phyloP scores from a whole-genome alignment of 2,329 filamentous ascomycete species.

The Aspergillus ibericus region DNA sequence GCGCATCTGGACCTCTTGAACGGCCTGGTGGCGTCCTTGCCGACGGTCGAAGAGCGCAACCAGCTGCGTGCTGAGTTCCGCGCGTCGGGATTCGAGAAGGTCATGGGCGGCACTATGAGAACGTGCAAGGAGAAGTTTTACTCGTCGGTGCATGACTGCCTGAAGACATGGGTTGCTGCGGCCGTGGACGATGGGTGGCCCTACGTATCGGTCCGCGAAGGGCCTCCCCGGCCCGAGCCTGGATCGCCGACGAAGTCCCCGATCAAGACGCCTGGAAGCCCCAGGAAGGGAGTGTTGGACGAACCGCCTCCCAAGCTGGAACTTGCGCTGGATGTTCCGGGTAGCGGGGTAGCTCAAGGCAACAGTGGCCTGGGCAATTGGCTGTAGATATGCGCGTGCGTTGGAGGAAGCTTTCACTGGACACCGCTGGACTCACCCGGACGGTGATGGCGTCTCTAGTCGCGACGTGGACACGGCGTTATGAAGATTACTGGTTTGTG shows the following conservation, averaged over 20 bases:
- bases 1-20: constrained; percentile 92
- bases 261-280: constrained; percentile 44
- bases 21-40: constrained; percentile 79
- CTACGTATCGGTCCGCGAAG: constrained; percentile 69
- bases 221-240: constrained; percentile 42
- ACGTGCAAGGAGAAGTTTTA: constrained; percentile 99
- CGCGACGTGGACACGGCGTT: constrained; percentile 2
- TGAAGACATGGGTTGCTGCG: constrained; percentile 87
- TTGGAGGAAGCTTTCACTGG: neutral
- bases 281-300: constrained; percentile 48
- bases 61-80: constrained; percentile 72
- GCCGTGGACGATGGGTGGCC: constrained; percentile 87
- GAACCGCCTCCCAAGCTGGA: constrained; percentile 63
- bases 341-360: constrained; percentile 20
- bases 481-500: constrained; percentile 9
- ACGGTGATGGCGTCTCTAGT: neutral
- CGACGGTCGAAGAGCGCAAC: constrained; percentile 70
- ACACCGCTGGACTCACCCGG: neutral
- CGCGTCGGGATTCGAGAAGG: constrained; percentile 86
- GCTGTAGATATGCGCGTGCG: constrained; percentile 29
- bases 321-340: constrained; percentile 39
- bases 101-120: constrained; percentile 78
- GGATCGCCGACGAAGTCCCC: constrained; percentile 47
- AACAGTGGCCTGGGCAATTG: constrained; percentile 37
- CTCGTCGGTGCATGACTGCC: constrained; percentile 80